Percentiles rank a stretch among this genome's conserved stretches.
phyloP scores from a whole-genome alignment of 1,139 yeast genomes.

The Scheffersomyces titani region DNA sequence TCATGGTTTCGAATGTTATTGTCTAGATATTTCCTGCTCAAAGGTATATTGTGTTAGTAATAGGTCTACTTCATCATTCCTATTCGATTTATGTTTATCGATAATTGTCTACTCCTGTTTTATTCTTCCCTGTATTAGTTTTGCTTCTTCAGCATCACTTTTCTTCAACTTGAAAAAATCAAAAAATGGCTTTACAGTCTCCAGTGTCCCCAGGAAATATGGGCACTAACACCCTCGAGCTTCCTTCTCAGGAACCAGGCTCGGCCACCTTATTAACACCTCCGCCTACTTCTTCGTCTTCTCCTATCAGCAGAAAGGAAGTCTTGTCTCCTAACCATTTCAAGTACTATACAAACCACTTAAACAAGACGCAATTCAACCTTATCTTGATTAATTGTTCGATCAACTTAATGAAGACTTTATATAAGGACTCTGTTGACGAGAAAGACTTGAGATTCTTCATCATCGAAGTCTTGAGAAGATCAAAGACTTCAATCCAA shows the following conservation, averaged over 20 bases:
- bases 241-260: slow-evolving; percentile 2
- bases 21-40: neutral
- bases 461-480: slow-evolving; percentile 62
- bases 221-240: slow-evolving; percentile 1
- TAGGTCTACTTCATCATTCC: neutral
- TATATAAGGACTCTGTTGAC: slow-evolving; percentile 27
- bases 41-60: neutral
- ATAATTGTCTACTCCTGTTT: neutral
- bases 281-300: slow-evolving; percentile 16
- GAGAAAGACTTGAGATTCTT: slow-evolving; percentile 41
- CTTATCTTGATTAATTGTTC: slow-evolving; percentile 40
- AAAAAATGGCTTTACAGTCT: slow-evolving; percentile 9
- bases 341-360: slow-evolving; percentile 40
- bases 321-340: slow-evolving; percentile 35
- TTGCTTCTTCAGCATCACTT: neutral
- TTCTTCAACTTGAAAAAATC: neutral
- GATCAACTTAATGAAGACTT: slow-evolving; percentile 36
- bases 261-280: slow-evolving; percentile 13
- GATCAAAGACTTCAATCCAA: slow-evolving; percentile 68
- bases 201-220: slow-evolving; percentile 9
- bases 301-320: slow-evolving; percentile 13
- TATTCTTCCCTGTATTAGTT: neutral
- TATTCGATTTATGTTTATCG: neutral
- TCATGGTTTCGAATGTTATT: neutral
- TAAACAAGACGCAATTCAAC: slow-evolving; percentile 46